These are phyloP conservation scores for Pezicula rhizophila DNA, from an alignment of 2,329 filamentous ascomycete species.

Conservation along the genomic window DNA sequence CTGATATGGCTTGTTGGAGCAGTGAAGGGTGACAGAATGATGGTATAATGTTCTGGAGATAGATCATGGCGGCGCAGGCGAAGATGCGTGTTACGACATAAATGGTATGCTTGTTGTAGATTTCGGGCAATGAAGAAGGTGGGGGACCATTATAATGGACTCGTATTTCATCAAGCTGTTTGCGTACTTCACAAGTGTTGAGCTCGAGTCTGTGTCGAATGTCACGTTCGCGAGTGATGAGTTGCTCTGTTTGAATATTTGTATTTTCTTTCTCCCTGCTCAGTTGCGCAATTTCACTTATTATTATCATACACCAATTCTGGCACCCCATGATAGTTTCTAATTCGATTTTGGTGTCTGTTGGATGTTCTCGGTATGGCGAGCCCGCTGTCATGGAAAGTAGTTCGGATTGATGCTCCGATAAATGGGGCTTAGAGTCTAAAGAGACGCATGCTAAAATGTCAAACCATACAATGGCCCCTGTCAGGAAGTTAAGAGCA, in stretches of 20 bases:
- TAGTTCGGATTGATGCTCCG: constrained; percentile 1
- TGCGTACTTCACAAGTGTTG: neutral
- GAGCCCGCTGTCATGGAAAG: constrained; percentile 8
- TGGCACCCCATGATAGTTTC: constrained; percentile 45
- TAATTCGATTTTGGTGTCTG: constrained; percentile 30
- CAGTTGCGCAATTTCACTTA: constrained; percentile 45
- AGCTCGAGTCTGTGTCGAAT: neutral
- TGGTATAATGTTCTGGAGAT: constrained; percentile 10
- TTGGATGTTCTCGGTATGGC: too few species aligned
- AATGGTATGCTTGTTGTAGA: constrained; percentile 4
- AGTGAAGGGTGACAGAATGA: neutral
- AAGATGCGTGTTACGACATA: constrained; percentile 12
- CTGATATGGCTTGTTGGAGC: constrained; percentile 8
- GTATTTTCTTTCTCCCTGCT: constrained; percentile 50
- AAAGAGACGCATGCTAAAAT: constrained; percentile 40
- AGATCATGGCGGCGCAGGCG: constrained; percentile 11
- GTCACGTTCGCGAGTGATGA: neutral
- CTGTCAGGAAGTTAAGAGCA: constrained; percentile 43
- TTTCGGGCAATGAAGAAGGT: neutral
- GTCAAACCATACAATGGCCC: constrained; percentile 41
- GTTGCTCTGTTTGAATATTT: constrained; percentile 16
- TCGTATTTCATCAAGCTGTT: neutral
- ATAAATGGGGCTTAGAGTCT: constrained; percentile 19
- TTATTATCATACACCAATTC: constrained; percentile 47
- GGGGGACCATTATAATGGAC: neutral